Evolutionary conservation across 139 green algal species (phyloP), one percentile per base, ranked within the genome.

Genomic region (Micromonas pusilla): DNA sequence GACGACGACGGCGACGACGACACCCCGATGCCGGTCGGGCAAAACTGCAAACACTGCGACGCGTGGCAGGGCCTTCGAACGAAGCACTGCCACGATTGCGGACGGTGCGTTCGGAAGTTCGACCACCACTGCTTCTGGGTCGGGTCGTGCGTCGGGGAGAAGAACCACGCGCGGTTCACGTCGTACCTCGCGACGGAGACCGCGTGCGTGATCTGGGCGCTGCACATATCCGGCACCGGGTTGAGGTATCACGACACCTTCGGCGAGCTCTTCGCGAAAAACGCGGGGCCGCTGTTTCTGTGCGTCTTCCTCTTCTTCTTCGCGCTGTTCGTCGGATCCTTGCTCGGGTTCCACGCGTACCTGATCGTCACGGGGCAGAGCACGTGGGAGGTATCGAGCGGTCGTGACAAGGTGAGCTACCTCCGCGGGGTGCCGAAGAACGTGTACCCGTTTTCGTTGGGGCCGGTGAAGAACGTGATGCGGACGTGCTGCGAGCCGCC

Each of bases 51-150:
- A 34, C 63, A 70, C 63, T 70, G 63, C 45, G 16, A 57, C 9
- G 45, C 45, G 45, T 57, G 45, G 45, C 45, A 57, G 45, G 53
- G 62, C 77, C 60, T 93, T 79, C 73, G 91, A 13, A 81, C 88
- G 13, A 94, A 94, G 83, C 91, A 96, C 84, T 93, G 90, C 86
- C 84, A 88, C 72, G 86, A 87, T n/a, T 94, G 89, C 81, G 85
- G 87, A 32, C 77, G 76, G 31, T 96, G 91, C 80, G 89, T 96
- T 62, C 76, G 83, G n/a, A 82, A 81, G 2, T 94, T 96, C 66
- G 91, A 96, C 79, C 90, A 96, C 79, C 91, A 96, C 86, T 96
- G 91, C 84, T 85, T 88, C 20, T 92, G 89, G 82, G 77, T 92
- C 1, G 73, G 78, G 66, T 91, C 87, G 52, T 93, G 89, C 70